These are phyloP conservation scores for Cinnamomum micranthum DNA, from an alignment of 164 flowering plant species.

Conservation along the genomic window DNA sequence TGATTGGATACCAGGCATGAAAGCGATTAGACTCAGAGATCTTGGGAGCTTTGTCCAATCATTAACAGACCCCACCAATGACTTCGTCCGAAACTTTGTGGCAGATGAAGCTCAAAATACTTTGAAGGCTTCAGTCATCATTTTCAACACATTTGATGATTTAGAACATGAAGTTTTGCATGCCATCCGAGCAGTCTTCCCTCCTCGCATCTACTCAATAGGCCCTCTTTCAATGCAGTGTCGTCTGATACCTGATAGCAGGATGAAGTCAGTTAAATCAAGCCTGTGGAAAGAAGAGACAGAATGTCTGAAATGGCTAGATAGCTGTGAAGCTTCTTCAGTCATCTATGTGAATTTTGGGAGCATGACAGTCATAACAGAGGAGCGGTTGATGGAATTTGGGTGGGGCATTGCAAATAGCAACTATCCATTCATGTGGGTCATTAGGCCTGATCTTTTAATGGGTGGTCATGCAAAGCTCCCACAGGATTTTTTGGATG, in stretches of 20 bases:
- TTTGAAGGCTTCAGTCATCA: conserved; percentile 6
- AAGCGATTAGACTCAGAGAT: conserved; percentile 32
- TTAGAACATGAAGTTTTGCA: conserved; percentile 33
- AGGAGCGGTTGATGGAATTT: conserved; percentile 7
- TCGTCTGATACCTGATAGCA: conserved; percentile 1
- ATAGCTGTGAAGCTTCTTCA: conserved; percentile 1
- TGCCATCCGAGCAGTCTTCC: conserved; percentile 13
- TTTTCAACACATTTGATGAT: conserved; percentile 41
- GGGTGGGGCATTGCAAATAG: conserved; percentile 8
- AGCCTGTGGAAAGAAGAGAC: conserved; percentile 13
- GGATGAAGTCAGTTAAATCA: neutral
- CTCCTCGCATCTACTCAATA: too few species aligned
- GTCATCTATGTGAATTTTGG: conserved; percentile 19
- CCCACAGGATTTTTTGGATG: conserved; percentile 9
- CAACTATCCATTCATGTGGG: conserved; percentile 10
- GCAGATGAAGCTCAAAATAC: conserved; percentile 10
- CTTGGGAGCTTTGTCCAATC: conserved; percentile 30
- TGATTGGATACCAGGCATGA: conserved; percentile 40
- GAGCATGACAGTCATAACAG: conserved; percentile 2
- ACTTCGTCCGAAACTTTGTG: conserved; percentile 19
- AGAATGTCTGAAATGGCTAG: conserved; percentile 11
- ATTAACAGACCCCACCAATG: conserved; percentile 26
- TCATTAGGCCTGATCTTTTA: conserved; percentile 3
- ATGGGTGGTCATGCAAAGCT: neutral
- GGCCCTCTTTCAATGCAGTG: conserved; percentile 17